A percentile compares a stretch with the other conserved stretches of the same genome.
Conservation (phyloP, 495 filamentous ascomycete genomes). For the Jackrogersella minutella region DNA sequence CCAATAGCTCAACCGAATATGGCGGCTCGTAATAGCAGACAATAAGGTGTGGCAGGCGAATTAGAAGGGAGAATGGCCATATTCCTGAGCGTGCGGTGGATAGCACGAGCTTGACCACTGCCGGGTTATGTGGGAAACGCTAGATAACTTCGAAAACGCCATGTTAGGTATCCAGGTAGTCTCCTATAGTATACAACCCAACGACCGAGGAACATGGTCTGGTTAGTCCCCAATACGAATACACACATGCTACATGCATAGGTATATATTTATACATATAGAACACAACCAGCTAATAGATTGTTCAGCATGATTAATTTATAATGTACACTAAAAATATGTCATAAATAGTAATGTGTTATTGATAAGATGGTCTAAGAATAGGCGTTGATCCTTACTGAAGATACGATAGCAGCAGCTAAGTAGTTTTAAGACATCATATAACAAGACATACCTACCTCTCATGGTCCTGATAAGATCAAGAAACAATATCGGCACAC, state of each 20-base stretch:
- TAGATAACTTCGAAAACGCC: slow-evolving; percentile 4
- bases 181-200: slow-evolving; percentile 16
- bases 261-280: not conserved
- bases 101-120: slow-evolving; percentile 7
- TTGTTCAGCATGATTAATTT: slow-evolving; percentile 3
- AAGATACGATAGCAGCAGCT: slow-evolving; percentile 13
- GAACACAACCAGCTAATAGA: slow-evolving; percentile 1
- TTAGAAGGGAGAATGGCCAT: slow-evolving; percentile 1
- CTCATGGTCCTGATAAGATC: not conserved
- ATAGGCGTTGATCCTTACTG: slow-evolving; percentile 16
- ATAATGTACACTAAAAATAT: not conserved
- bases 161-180: not conserved
- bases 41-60: slow-evolving; percentile 26
- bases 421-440: not conserved
- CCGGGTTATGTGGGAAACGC: slow-evolving; percentile 5
- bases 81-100: slow-evolving; percentile 11
- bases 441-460: slow-evolving; percentile 20
- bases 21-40: slow-evolving; percentile 17
- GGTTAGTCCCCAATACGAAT: not conserved
- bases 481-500: slow-evolving; percentile 19
- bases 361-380: not conserved
- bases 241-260: not conserved
- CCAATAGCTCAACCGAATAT: slow-evolving; percentile 28
- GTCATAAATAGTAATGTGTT: not conserved
- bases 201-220: not conserved